Evolutionary conservation across 2,329 filamentous ascomycete genomes (phyloP), one percentile per base, ranked within the genome.

Genomic region (Venturia asperata): DNA sequence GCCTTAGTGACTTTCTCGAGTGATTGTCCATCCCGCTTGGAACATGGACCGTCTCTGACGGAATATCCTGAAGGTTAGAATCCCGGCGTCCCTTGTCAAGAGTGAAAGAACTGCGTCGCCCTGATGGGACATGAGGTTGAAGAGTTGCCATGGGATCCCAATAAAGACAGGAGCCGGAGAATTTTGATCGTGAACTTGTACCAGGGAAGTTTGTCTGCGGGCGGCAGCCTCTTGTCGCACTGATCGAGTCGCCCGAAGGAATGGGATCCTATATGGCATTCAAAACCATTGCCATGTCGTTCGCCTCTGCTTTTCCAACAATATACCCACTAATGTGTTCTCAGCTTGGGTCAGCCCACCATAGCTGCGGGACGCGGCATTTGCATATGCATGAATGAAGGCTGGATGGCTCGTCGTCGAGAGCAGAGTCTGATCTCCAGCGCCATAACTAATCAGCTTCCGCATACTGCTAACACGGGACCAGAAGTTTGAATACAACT

Each of bases 91-190:
- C 27, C 17, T 37, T 17, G 15, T 56, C 52, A 24, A 15, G 52
- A 9, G 37, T 10, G 52, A 19, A 56, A 19, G 52, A 56, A 21
- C 19, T 56, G 24, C 52, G 24, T n/a, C 24, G 24, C 19, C 52
- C 52, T n/a, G 52, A 19, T 56, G 27, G 10, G 17, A n/a, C 30
- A 30, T 37, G 52, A n/a, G 52, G 27, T 37, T 56, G 52, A 56
- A 56, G 52, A 56, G 52, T 56, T 56, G 52, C 27, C 52, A 56
- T 56, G 13, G 17, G 27, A 27, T 30, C 27, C 52, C 5, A 56
- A 5, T 34, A 5, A 1, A 37, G 30, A 17, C 17, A 37, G 27
- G 27, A 5, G 11, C 30, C 52, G 27, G 52, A 37, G 9, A 19
- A 37, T 49, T 11, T 5, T 49, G n/a, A 49, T 24, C n/a, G n/a